Conservation (phyloP, 2,329 filamentous ascomycete species). For the Fusarium pseudonygamai region DNA sequence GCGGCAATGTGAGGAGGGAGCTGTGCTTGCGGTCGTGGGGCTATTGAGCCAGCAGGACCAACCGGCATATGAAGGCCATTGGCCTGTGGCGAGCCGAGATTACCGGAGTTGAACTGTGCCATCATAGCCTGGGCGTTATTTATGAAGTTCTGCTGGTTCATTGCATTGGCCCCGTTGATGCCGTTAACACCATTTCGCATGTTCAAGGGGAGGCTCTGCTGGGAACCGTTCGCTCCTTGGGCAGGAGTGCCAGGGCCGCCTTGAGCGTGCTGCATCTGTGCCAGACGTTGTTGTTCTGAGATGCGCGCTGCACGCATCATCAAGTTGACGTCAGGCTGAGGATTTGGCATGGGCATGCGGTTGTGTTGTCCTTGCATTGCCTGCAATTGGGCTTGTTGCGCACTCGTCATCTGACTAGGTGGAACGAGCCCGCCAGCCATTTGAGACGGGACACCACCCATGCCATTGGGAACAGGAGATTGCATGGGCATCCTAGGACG, state of each 20-base stretch:
- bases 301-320: constrained; percentile 73
- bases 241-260: constrained; percentile 47
- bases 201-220: constrained; percentile 56
- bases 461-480: constrained; percentile 60
- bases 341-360: constrained; percentile 63
- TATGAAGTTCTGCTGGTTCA: constrained; percentile 63
- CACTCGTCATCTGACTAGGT: constrained; percentile 69
- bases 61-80: constrained; percentile 58
- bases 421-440: constrained; percentile 61
- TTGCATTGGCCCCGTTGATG: constrained; percentile 51
- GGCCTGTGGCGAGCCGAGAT: constrained; percentile 56
- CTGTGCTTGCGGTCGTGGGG: constrained; percentile 53
- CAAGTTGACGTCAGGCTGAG: constrained; percentile 61
- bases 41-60: constrained; percentile 57
- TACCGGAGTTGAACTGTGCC: constrained; percentile 56
- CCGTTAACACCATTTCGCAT: constrained; percentile 50
- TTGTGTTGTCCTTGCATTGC: constrained; percentile 65
- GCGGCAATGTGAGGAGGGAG: constrained; percentile 58
- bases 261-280: constrained; percentile 58
- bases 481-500: constrained; percentile 65
- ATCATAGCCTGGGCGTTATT: constrained; percentile 64
- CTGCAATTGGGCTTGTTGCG: constrained; percentile 77
- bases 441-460: constrained; percentile 59
- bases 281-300: constrained; percentile 69
- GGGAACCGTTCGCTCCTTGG: constrained; percentile 40